phyloP scores from a whole-genome alignment of 2,329 filamentous ascomycete genomes.

The Penicillium sp. region DNA sequence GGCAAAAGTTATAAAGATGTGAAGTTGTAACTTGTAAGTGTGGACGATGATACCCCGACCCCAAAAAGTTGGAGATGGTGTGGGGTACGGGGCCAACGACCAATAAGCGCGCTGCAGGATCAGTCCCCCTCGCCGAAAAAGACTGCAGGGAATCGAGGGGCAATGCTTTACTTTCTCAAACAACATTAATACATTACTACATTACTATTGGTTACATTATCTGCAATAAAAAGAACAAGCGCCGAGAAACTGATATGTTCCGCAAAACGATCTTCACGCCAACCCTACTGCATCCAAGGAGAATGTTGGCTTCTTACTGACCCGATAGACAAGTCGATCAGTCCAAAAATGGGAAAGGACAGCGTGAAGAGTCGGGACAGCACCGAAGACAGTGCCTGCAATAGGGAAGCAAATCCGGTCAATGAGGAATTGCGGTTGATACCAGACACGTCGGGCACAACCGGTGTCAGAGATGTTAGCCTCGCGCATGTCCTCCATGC shows the following conservation, averaged over 20 bases:
- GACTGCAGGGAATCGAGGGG: constrained; percentile 4
- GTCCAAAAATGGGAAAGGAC: constrained; percentile 73
- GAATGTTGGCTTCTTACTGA: constrained; percentile 67
- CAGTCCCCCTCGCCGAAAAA: constrained; percentile 10
- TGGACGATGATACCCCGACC: constrained; percentile 12
- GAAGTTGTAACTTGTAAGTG: no score
- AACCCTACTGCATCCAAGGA: constrained; percentile 12
- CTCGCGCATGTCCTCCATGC: constrained; percentile 69
- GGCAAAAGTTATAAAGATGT: background rate
- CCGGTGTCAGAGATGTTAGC: constrained; percentile 65
- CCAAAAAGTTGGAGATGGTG: constrained; percentile 28
- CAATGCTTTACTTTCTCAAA: background rate
- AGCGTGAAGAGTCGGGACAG: constrained; percentile 69
- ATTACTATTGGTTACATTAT: background rate
- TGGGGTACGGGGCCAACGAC: constrained; percentile 10
- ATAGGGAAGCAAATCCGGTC: constrained; percentile 70
- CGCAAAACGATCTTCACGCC: constrained; percentile 6
- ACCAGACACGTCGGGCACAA: constrained; percentile 63
- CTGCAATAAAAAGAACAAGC: background rate
- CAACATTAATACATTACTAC: constrained; percentile 3
- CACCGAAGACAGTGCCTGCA: constrained; percentile 69
- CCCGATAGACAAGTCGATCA: constrained; percentile 69
- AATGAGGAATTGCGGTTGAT: constrained; percentile 61
- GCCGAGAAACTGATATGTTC: background rate
- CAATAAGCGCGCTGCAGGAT: constrained; percentile 5